phyloP scores from a whole-genome alignment of 1,139 yeast genomes.

The Magnusiomyces fungicola region DNA sequence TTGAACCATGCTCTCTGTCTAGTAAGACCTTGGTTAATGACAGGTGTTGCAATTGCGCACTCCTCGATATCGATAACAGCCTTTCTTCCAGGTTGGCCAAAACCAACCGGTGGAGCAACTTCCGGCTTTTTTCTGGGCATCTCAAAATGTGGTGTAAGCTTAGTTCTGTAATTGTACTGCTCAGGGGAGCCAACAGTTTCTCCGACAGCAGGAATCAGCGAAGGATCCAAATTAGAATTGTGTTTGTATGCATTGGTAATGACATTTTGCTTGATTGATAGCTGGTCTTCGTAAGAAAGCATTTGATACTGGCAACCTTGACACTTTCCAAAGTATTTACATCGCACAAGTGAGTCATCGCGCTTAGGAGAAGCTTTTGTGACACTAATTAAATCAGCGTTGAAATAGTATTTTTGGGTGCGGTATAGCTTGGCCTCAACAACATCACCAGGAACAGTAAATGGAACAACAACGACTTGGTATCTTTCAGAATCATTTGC shows the following conservation, averaged over 20 bases:
- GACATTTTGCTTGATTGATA: constrained; percentile 62
- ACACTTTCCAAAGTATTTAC: constrained; percentile 75
- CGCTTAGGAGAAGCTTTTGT: constrained; percentile 40
- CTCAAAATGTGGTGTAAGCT: constrained; percentile 92
- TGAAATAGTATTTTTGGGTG: constrained; percentile 69
- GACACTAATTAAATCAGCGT: constrained; percentile 63
- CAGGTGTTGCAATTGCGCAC: constrained; percentile 79
- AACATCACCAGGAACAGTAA: constrained; percentile 78
- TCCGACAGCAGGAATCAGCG: constrained; percentile 50
- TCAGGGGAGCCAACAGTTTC: constrained; percentile 75
- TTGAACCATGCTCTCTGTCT: constrained; percentile 56
- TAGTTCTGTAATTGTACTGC: constrained; percentile 74
- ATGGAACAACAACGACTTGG: constrained; percentile 61
- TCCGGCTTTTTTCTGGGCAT: constrained; percentile 49
- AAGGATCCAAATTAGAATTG: constrained; percentile 49
- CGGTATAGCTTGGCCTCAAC: constrained; percentile 66
- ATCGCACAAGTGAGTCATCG: constrained; percentile 49
- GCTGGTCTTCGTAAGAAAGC: constrained; percentile 63
- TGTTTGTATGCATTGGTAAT: constrained; percentile 75
- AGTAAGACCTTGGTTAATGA: constrained; percentile 66
- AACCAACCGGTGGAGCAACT: constrained; percentile 70
- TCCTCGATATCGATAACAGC: constrained; percentile 84
- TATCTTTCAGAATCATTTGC: constrained; percentile 6
- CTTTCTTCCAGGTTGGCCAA: constrained; percentile 77
- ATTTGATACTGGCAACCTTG: constrained; percentile 93